Conservation (phyloP, 106 monocot genomes). For the Apostasia shenzhenica region DNA sequence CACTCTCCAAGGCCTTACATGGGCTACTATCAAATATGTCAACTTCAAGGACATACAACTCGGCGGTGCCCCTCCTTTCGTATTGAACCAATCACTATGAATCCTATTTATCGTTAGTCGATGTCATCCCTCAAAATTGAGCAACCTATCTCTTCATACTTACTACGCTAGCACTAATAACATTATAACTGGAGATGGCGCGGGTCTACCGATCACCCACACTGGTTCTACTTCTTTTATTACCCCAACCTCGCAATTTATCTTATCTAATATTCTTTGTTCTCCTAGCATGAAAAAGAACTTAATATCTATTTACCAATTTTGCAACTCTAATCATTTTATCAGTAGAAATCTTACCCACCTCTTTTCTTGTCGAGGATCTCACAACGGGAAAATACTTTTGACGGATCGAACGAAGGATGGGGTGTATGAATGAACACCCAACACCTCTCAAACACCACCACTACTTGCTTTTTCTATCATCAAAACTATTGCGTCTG, state of each 20-base stretch:
- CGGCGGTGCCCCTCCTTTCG: too few species aligned
- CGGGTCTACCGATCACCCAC: constrained; percentile 3
- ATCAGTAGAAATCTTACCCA: constrained; percentile 1
- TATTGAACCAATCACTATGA: too few species aligned
- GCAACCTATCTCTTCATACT: not conserved
- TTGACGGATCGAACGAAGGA: not conserved
- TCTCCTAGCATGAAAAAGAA: constrained; percentile 6
- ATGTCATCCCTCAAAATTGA: not conserved
- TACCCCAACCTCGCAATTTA: not conserved
- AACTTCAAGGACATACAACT: too few species aligned
- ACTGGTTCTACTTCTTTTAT: constrained; percentile 1
- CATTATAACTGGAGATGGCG: constrained; percentile 1
- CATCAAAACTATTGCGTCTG: not conserved
- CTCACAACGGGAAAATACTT: not conserved
- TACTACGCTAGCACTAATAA: not conserved
- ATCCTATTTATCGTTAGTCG: not conserved
- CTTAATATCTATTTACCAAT: constrained; percentile 17
- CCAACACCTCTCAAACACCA: not conserved
- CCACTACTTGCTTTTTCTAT: not conserved
- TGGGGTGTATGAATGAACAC: not conserved
- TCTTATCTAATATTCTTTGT: constrained; percentile 4
- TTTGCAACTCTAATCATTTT: not conserved
- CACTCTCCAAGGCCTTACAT: too few species aligned
- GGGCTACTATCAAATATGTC: too few species aligned
- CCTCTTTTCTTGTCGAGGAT: constrained; percentile 10